Conservation (phyloP, 441 rosid species). For the Pelargonium fulgidum region DNA sequence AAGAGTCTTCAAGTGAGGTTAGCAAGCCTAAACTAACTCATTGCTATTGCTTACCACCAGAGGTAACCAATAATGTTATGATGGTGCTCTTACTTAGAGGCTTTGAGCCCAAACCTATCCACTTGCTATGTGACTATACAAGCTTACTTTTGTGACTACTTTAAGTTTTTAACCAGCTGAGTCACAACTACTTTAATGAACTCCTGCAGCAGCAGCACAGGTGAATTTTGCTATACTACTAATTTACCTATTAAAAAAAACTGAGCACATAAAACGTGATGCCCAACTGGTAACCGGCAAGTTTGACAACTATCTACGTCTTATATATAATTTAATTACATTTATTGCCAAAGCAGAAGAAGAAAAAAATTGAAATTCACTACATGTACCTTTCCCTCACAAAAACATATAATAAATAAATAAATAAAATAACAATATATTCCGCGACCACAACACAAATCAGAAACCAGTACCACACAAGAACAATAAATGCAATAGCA, state of each 20-base stretch:
- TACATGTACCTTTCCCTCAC: neutral
- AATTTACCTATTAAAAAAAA: neutral
- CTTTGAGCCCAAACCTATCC: neutral
- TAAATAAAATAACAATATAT: neutral
- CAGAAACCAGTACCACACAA: neutral
- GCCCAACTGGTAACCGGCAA: neutral
- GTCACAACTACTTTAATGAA: neutral
- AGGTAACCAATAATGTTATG: neutral
- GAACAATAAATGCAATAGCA: slow-evolving; percentile 14
- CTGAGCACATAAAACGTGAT: neutral
- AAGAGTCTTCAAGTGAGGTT: too few species aligned
- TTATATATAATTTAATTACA: neutral
- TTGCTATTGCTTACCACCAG: too few species aligned
- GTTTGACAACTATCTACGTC: neutral
- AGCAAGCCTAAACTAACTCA: too few species aligned
- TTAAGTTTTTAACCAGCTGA: neutral
- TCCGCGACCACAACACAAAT: neutral
- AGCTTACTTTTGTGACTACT: neutral
- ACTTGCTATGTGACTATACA: slow-evolving; percentile 6
- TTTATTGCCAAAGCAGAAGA: neutral
- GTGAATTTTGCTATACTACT: neutral
- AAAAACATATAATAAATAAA: neutral
- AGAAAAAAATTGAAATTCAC: neutral
- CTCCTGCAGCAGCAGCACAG: neutral
- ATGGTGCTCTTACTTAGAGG: neutral